phyloP scores from a whole-genome alignment of 1,139 yeast species.

The Nakaseomyces delphensis region DNA sequence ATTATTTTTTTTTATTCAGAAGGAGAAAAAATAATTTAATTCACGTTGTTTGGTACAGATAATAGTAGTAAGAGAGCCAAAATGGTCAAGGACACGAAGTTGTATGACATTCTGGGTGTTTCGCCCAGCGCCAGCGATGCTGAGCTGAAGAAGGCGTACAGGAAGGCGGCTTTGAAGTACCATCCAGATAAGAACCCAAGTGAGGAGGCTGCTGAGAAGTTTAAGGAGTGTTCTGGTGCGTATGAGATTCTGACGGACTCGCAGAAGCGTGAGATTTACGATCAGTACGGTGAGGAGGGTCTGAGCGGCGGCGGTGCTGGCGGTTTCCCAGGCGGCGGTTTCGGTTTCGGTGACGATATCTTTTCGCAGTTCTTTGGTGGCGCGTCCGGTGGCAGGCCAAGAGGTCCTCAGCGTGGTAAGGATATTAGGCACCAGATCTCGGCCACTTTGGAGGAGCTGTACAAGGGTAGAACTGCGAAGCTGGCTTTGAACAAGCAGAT shows the following conservation, averaged over 20 bases:
- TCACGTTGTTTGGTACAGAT: conserved; percentile 1
- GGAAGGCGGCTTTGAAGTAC: conserved; percentile 83
- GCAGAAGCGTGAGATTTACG: conserved; percentile 83
- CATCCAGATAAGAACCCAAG: conserved; percentile 94
- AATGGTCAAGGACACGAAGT: conserved; percentile 88
- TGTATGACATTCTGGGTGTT: conserved; percentile 80
- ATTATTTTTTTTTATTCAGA: not conserved
- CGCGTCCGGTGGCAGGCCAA: conserved; percentile 51
- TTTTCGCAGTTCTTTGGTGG: conserved; percentile 88
- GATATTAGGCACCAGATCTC: conserved; percentile 85
- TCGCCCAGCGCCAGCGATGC: conserved; percentile 66
- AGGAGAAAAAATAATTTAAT: not conserved
- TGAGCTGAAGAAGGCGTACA: conserved; percentile 90
- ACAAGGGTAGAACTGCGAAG: conserved; percentile 91
- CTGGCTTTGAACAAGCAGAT: conserved; percentile 89
- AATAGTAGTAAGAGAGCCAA: conserved; percentile 10
- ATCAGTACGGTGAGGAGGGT: conserved; percentile 89
- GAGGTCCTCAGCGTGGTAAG: conserved; percentile 83
- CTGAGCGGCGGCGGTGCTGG: conserved; percentile 70
- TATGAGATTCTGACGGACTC: conserved; percentile 82
- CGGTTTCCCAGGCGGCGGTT: conserved; percentile 44
- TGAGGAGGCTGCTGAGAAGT: conserved; percentile 90
- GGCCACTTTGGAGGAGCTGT: conserved; percentile 85
- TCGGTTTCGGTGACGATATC: conserved; percentile 66
- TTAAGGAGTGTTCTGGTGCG: conserved; percentile 84